Conservation (phyloP, 1,284 basidiomycete genomes). For the Cerioporus squamosus region DNA sequence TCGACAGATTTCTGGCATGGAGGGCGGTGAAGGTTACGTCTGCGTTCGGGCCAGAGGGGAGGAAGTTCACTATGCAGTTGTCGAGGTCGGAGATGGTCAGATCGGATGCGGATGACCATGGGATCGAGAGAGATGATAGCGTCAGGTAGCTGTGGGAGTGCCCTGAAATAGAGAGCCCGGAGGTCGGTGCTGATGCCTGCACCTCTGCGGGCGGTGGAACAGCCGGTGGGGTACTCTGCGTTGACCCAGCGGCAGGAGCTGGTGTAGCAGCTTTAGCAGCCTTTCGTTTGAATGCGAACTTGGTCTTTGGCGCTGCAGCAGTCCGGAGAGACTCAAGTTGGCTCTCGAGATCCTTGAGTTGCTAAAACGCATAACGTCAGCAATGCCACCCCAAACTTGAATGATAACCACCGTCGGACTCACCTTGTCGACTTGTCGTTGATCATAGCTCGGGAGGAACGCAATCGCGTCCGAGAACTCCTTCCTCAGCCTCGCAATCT, state of each 20-base stretch:
- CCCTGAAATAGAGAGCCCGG: slow-evolving; percentile 23
- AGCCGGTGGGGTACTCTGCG: background rate
- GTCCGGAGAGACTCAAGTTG: slow-evolving; percentile 41
- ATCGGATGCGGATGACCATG: slow-evolving; percentile 44
- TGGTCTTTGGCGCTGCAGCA: slow-evolving; percentile 52
- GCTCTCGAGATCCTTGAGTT: slow-evolving; percentile 44
- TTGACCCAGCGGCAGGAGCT: background rate
- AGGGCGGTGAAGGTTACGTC: slow-evolving; percentile 52
- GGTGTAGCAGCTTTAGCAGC: slow-evolving; percentile 27
- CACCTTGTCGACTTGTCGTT: slow-evolving; percentile 71
- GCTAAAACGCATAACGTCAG: slow-evolving; percentile 66
- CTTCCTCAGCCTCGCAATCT: slow-evolving; percentile 56
- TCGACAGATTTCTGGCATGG: slow-evolving; percentile 59
- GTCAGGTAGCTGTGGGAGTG: slow-evolving; percentile 27
- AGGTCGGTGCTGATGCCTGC: slow-evolving; percentile 4
- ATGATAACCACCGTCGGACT: slow-evolving; percentile 28
- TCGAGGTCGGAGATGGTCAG: slow-evolving; percentile 63
- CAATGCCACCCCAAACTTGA: background rate
- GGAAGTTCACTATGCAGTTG: slow-evolving; percentile 70
- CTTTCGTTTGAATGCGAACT: slow-evolving; percentile 76
- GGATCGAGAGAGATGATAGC: slow-evolving; percentile 28
- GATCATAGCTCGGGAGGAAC: slow-evolving; percentile 74
- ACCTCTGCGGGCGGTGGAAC: too few species aligned
- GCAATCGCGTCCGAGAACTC: slow-evolving; percentile 62
- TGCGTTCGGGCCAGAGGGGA: slow-evolving; percentile 34